Evolutionary conservation across 2,329 filamentous ascomycete genomes (phyloP).

Genomic region (Emergomyces orientalis): DNA sequence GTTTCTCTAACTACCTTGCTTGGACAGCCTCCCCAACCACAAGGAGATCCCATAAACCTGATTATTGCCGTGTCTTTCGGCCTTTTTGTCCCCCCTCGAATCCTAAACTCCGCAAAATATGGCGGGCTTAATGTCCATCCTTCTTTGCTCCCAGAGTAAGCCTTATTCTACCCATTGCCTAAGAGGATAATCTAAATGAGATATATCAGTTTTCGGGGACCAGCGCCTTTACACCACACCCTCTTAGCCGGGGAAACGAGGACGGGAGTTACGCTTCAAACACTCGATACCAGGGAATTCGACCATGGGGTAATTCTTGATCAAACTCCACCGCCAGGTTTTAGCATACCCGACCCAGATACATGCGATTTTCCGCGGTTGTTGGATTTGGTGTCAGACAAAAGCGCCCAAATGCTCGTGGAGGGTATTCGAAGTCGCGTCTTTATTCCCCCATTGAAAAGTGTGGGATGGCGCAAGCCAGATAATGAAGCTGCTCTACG

Average conservation of each 20-base stretch:
- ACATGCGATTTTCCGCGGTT: slow-evolving; percentile 45
- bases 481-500: slow-evolving; percentile 26
- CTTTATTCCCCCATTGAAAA: slow-evolving; percentile 54
- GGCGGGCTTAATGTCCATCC: slow-evolving; percentile 92
- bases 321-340: slow-evolving; percentile 54
- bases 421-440: slow-evolving; percentile 52
- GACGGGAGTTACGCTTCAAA: slow-evolving; percentile 79
- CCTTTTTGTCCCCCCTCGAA: slow-evolving; percentile 69
- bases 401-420: slow-evolving; percentile 64
- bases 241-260: slow-evolving; percentile 52
- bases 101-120: slow-evolving; percentile 62
- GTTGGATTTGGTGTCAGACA: slow-evolving; percentile 47
- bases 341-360: slow-evolving; percentile 40
- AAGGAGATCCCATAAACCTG: slow-evolving; percentile 53
- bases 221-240: slow-evolving; percentile 80
- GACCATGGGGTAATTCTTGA: slow-evolving; percentile 69
- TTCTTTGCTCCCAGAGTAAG: slow-evolving; percentile 74
- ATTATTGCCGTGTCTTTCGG: slow-evolving; percentile 93
- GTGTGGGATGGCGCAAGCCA: slow-evolving; percentile 23
- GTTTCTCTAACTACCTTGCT: slow-evolving; percentile 15
- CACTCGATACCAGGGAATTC: slow-evolving; percentile 64
- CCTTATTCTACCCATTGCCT: slow-evolving; percentile 5
- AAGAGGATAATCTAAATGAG: slow-evolving; percentile 8
- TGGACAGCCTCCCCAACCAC: slow-evolving; percentile 44
- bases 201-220: slow-evolving; percentile 58